These are phyloP conservation scores for Plectranthus barbatus DNA, from an alignment of 257 asterid genomes.

Conservation along the genomic window DNA sequence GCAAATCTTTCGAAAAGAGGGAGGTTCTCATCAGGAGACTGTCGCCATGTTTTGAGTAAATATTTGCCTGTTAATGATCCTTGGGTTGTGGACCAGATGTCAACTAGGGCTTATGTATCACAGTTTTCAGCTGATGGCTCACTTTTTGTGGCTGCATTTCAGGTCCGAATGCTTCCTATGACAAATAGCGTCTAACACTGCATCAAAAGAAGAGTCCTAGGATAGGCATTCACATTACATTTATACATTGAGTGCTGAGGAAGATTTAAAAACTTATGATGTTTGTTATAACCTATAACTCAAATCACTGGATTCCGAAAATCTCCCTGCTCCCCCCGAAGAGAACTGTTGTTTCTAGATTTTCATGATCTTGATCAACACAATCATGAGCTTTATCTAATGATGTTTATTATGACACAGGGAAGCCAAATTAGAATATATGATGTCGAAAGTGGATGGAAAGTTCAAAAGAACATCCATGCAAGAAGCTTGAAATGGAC, in stretches of 20 bases:
- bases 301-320: not conserved
- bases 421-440: slow-evolving; percentile 84
- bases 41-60: slow-evolving; percentile 61
- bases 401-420: slow-evolving; percentile 28
- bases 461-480: slow-evolving; percentile 62
- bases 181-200: not conserved
- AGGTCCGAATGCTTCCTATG: slow-evolving; percentile 39
- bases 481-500: slow-evolving; percentile 92
- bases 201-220: not conserved
- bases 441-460: slow-evolving; percentile 81
- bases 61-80: slow-evolving; percentile 73
- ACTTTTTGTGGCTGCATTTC: slow-evolving; percentile 83
- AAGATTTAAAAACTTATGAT: not conserved
- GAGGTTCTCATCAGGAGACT: slow-evolving; percentile 60
- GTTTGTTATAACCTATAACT: not conserved
- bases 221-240: not conserved
- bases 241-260: not conserved
- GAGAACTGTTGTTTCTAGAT: not conserved
- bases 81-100: slow-evolving; percentile 70
- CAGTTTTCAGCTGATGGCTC: slow-evolving; percentile 87
- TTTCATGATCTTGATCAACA: not conserved
- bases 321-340: no score
- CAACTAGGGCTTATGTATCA: slow-evolving; percentile 70
- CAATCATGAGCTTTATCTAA: not conserved
- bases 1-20: slow-evolving; percentile 59